These are phyloP conservation scores for Geotrichum ghanense DNA, from an alignment of 805 yeast genomes.

Conservation along the genomic window DNA sequence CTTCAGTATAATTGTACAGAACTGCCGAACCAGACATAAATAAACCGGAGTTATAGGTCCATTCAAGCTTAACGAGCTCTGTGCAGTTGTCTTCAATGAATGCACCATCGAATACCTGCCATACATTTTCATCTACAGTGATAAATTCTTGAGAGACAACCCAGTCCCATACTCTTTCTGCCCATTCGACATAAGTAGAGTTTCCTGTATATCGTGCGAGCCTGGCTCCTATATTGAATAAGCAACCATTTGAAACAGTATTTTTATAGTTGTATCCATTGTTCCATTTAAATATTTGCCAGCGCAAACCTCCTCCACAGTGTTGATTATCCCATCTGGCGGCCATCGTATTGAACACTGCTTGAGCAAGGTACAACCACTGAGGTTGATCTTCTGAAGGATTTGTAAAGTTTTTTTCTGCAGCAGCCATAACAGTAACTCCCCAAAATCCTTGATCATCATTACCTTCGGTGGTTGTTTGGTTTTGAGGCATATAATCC, in stretches of 20 bases:
- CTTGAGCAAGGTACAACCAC: conserved; percentile 75
- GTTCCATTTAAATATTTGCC: conserved; percentile 89
- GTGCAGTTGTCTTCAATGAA: conserved; percentile 37
- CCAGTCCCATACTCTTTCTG: conserved; percentile 72
- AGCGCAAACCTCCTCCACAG: conserved; percentile 74
- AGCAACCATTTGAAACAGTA: conserved; percentile 75
- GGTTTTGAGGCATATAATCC: conserved; percentile 72
- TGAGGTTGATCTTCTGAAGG: conserved; percentile 47
- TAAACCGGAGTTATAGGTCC: conserved; percentile 70
- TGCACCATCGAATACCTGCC: conserved; percentile 64
- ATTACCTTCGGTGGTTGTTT: conserved; percentile 77
- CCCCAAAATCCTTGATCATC: conserved; percentile 97
- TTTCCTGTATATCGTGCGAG: conserved; percentile 69
- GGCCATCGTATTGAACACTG: conserved; percentile 77
- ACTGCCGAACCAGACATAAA: conserved; percentile 59
- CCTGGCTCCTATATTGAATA: conserved; percentile 74
- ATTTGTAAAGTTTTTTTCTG: conserved; percentile 71
- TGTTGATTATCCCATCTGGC: conserved; percentile 60
- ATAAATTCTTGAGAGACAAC: conserved; percentile 37
- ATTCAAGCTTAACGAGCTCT: conserved; percentile 40
- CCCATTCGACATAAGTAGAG: conserved; percentile 60
- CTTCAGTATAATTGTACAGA: conserved; percentile 50
- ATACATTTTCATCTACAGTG: conserved; percentile 16
- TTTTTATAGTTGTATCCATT: conserved; percentile 81
- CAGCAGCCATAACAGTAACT: conserved; percentile 70